Percentiles rank a stretch among this genome's conserved stretches.
These are phyloP conservation scores for Aspergillus vadensis DNA, from an alignment of 2,329 filamentous ascomycete species.

Conservation along the genomic window DNA sequence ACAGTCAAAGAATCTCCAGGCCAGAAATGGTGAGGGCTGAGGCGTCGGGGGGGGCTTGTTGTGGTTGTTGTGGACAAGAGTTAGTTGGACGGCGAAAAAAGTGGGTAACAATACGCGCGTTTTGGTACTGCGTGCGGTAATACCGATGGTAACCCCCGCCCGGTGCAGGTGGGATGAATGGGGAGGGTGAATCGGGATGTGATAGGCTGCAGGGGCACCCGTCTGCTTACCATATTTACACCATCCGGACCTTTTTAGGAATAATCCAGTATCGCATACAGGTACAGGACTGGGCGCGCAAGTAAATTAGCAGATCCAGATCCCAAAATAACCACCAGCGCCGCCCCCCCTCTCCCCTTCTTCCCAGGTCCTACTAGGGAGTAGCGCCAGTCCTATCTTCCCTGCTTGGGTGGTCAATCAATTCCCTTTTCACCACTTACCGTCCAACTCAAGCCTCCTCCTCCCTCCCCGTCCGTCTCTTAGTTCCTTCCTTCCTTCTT, in stretches of 20 bases:
- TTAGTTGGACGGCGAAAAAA: background rate
- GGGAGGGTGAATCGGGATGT: background rate
- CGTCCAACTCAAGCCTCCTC: conserved; percentile 28
- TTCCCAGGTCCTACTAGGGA: conserved; percentile 15
- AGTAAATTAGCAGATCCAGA: conserved; percentile 23
- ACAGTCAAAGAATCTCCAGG: background rate
- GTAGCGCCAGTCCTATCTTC: conserved; percentile 27
- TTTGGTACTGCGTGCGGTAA: conserved; percentile 3
- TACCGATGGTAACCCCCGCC: background rate
- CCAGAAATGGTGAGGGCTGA: background rate
- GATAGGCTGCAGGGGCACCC: background rate
- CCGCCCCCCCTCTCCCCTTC: conserved; percentile 8
- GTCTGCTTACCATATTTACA: conserved; percentile 8
- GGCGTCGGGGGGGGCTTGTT: background rate
- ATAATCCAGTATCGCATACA: conserved; percentile 14
- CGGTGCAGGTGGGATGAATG: background rate
- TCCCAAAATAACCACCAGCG: conserved; percentile 35
- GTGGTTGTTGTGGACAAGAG: background rate
- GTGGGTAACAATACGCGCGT: conserved; percentile 5
- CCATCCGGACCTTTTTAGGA: conserved; percentile 2
- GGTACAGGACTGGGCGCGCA: conserved; percentile 12
- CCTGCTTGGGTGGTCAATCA: conserved; percentile 27
- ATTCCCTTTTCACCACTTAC: conserved; percentile 30
- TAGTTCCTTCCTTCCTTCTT: conserved; percentile 27
- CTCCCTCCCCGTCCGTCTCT: conserved; percentile 35